Conservation (phyloP, 148 eudicot species). For the Heliosperma pusillum region DNA sequence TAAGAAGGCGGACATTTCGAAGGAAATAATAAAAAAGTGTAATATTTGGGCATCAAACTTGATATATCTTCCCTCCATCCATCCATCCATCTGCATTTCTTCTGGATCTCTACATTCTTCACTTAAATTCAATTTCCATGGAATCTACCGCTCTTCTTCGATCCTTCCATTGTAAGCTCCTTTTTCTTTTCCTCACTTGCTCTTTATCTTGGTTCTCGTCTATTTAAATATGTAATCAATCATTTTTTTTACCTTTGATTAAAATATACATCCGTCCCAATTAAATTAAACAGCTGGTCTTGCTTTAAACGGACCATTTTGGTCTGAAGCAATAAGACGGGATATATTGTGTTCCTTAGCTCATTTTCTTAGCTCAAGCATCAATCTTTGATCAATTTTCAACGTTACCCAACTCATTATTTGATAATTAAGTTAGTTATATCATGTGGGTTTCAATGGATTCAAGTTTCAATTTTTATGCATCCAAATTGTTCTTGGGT, state of each 20-base stretch:
- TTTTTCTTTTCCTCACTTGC: conserved; percentile 1
- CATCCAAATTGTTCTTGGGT: background rate
- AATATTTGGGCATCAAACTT: background rate
- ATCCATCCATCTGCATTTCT: background rate
- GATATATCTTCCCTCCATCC: background rate
- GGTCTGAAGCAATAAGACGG: too few relatives aligned
- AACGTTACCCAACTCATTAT: background rate
- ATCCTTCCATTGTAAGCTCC: conserved; percentile 42
- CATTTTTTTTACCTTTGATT: background rate
- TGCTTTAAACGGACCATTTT: too few relatives aligned
- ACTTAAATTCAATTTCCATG: conserved; percentile 29
- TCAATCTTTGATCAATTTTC: conserved; percentile 11
- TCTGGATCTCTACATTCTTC: background rate
- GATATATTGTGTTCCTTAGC: background rate
- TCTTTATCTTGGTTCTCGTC: background rate
- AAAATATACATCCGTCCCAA: background rate
- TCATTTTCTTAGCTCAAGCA: background rate
- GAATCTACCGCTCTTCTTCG: conserved; percentile 52
- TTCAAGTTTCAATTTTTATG: background rate
- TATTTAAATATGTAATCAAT: background rate
- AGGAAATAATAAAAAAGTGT: conserved; percentile 5
- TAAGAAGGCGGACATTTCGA: conserved; percentile 47
- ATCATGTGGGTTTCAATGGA: background rate
- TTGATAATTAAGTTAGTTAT: background rate
- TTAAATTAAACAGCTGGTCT: too few relatives aligned